Evolutionary conservation across 108 stramenopile genomes (phyloP).

Genomic region (Nitzschia sp.): DNA sequence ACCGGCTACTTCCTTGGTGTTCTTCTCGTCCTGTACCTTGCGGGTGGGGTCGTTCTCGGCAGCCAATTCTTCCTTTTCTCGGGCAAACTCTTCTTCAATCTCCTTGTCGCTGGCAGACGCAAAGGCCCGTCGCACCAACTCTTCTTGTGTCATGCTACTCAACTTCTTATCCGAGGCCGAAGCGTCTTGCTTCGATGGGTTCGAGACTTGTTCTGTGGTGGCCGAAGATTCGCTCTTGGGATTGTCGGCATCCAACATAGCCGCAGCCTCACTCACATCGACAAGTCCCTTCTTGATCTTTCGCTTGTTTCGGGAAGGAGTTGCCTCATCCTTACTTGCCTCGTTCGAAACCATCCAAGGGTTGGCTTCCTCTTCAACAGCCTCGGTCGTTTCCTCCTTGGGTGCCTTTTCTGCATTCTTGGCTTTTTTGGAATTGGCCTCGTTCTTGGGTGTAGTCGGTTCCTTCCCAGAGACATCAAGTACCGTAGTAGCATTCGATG

Average conservation of each 20-base stretch:
- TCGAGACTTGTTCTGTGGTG: not conserved
- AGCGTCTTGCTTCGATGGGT: not conserved
- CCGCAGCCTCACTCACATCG: slow-evolving; percentile 24
- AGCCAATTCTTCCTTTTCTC: slow-evolving; percentile 80
- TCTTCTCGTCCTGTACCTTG: slow-evolving; percentile 48
- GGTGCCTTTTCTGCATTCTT: slow-evolving; percentile 14
- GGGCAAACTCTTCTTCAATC: slow-evolving; percentile 86
- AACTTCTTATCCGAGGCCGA: slow-evolving; percentile 24
- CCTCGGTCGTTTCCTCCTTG: not conserved
- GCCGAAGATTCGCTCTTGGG: not conserved
- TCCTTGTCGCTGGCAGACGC: slow-evolving; percentile 77
- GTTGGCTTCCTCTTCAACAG: slow-evolving; percentile 28
- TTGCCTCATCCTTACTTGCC: not conserved
- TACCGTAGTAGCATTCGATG: not conserved
- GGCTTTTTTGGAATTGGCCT: not conserved
- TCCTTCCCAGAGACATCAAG: not conserved
- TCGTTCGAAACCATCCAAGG: slow-evolving; percentile 29
- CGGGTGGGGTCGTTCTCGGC: slow-evolving; percentile 76
- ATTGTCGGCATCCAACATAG: slow-evolving; percentile 23
- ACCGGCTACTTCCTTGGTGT: slow-evolving; percentile 54
- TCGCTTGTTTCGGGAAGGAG: not conserved
- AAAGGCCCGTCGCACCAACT: slow-evolving; percentile 91
- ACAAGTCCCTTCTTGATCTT: slow-evolving; percentile 24
- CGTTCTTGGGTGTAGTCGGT: not conserved
- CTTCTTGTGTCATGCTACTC: slow-evolving; percentile 71